Evolutionary conservation across 306 rosid species (phyloP).

Genomic region (Pterocarpus macrocarpus): DNA sequence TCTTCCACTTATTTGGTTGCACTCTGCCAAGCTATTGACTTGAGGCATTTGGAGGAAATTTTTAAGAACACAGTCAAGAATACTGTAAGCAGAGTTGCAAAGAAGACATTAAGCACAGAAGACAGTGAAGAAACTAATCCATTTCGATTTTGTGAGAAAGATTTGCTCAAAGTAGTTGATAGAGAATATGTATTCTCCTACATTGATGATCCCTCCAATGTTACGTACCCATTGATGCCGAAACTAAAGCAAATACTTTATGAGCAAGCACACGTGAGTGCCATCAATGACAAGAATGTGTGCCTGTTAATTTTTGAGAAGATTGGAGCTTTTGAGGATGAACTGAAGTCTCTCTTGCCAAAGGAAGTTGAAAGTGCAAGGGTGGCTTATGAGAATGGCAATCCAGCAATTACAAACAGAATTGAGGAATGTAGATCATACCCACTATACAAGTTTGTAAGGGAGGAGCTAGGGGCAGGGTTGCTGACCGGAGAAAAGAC

Average conservation of each 20-base stretch:
- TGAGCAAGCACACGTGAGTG: slow-evolving; percentile 51
- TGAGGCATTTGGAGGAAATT: slow-evolving; percentile 63
- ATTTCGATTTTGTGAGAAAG: slow-evolving; percentile 40
- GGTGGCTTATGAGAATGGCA: slow-evolving; percentile 52
- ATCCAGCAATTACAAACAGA: slow-evolving; percentile 50
- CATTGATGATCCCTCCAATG: slow-evolving; percentile 58
- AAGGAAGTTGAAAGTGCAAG: slow-evolving; percentile 57
- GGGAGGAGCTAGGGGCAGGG: slow-evolving; percentile 52
- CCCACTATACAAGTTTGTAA: slow-evolving; percentile 63
- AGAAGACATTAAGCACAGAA: slow-evolving; percentile 37
- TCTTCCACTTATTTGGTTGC: slow-evolving; percentile 58
- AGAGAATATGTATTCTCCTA: slow-evolving; percentile 58
- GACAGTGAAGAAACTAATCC: slow-evolving; percentile 40
- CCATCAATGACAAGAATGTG: slow-evolving; percentile 42
- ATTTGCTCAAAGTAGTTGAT: slow-evolving; percentile 54
- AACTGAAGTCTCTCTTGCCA: slow-evolving; percentile 50
- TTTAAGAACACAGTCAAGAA: slow-evolving; percentile 44
- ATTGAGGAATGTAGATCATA: slow-evolving; percentile 63
- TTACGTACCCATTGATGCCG: slow-evolving; percentile 48
- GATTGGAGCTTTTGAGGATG: slow-evolving; percentile 56
- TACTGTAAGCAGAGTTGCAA: slow-evolving; percentile 46
- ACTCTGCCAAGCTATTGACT: slow-evolving; percentile 65
- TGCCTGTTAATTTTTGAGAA: slow-evolving; percentile 49
- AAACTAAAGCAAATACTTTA: slow-evolving; percentile 60
- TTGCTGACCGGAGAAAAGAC: slow-evolving; percentile 60